A percentile compares a stretch with the other conserved stretches of the same genome.
phyloP scores from a whole-genome alignment of 2,329 filamentous ascomycete genomes.

The Cladophialophora immunda region DNA sequence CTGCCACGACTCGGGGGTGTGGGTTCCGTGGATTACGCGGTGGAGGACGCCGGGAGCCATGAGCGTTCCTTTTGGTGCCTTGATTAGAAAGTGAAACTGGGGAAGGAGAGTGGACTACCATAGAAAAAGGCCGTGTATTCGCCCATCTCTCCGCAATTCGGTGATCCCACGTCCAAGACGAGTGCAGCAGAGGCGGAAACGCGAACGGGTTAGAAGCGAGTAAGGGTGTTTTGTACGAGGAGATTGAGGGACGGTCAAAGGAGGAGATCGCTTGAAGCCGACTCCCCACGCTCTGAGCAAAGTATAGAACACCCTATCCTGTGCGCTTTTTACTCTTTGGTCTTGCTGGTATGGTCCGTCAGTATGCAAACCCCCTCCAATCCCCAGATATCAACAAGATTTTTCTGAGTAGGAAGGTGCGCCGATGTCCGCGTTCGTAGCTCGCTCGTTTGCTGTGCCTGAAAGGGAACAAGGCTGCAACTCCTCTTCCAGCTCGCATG shows the following conservation, averaged over 20 bases:
- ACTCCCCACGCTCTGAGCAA: no score
- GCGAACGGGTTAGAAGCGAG: background rate
- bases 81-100: slow-evolving; percentile 11
- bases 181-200: background rate
- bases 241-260: background rate
- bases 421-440: slow-evolving; percentile 17
- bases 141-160: slow-evolving; percentile 46
- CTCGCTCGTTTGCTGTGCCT: background rate
- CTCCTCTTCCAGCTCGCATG: background rate
- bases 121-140: slow-evolving; percentile 71
- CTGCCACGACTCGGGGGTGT: slow-evolving; percentile 60
- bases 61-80: slow-evolving; percentile 58
- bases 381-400: background rate
- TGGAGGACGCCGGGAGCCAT: slow-evolving; percentile 91
- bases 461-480: background rate
- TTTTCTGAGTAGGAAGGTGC: slow-evolving; percentile 9
- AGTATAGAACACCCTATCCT: no score
- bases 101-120: slow-evolving; percentile 49
- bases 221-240: background rate
- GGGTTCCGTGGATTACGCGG: slow-evolving; percentile 77
- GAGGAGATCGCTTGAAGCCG: background rate
- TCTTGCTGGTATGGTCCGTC: background rate
- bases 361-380: background rate
- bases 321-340: background rate
- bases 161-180: background rate